A percentile compares a stretch with the other conserved stretches of the same genome.
phyloP scores from a whole-genome alignment of 2,329 filamentous ascomycete species.

The Fusarium avenaceum region DNA sequence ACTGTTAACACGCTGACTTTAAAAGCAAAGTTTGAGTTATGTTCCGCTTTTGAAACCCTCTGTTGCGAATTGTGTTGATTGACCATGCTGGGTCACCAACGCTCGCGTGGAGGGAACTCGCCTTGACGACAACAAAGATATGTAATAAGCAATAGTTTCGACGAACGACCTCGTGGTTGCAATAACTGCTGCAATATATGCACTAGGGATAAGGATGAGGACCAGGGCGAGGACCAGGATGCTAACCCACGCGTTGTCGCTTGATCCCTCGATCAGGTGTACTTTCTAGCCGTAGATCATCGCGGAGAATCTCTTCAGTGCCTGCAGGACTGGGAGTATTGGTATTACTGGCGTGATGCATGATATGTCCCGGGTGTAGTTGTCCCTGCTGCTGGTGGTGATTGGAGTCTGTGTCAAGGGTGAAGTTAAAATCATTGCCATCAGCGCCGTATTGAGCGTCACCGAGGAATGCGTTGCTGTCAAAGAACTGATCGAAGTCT shows the following conservation, averaged over 20 bases:
- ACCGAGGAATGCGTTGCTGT: conserved; percentile 57
- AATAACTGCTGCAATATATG: not conserved
- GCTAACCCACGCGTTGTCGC: conserved; percentile 56
- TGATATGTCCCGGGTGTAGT: conserved; percentile 43
- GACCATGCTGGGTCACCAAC: conserved; percentile 1
- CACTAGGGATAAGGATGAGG: too few relatives aligned
- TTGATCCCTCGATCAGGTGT: conserved; percentile 53
- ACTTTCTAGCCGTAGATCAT: conserved; percentile 55
- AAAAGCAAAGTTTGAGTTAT: conserved; percentile 4
- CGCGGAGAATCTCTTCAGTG: conserved; percentile 65
- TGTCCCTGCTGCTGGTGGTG: conserved; percentile 52
- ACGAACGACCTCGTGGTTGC: not conserved
- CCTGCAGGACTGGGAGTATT: conserved; percentile 62
- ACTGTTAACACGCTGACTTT: conserved; percentile 18
- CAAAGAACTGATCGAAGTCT: conserved; percentile 67
- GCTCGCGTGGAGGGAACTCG: not conserved
- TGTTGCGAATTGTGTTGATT: not conserved
- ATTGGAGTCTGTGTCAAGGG: conserved; percentile 56
- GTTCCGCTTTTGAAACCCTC: not conserved
- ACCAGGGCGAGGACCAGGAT: not conserved
- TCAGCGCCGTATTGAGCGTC: conserved; percentile 58
- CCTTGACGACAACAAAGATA: not conserved
- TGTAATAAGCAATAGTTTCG: conserved; percentile 13
- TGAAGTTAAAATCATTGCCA: conserved; percentile 66
- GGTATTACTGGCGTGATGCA: conserved; percentile 15